These are phyloP conservation scores for Cercis canadensis DNA, from an alignment of 306 rosid species.

Conservation along the genomic window DNA sequence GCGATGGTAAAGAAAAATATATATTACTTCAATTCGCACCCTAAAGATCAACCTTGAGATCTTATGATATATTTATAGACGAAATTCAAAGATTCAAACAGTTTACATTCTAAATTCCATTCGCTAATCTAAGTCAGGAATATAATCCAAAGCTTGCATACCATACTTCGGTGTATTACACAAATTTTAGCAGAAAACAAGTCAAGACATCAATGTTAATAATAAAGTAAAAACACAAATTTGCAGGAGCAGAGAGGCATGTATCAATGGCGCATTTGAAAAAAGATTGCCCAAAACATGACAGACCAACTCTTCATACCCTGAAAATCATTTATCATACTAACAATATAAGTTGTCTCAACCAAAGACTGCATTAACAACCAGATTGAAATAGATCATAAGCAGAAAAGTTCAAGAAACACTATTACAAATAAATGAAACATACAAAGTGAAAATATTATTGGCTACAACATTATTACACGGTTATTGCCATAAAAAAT, in stretches of 20 bases:
- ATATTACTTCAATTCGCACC: conserved; percentile 1
- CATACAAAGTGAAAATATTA: neutral
- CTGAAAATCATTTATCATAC: neutral
- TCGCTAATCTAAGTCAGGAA: neutral
- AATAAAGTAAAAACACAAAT: neutral
- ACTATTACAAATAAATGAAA: neutral
- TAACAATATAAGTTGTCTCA: neutral
- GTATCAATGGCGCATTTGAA: neutral
- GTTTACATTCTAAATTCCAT: neutral
- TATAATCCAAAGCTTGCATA: neutral
- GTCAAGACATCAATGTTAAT: neutral
- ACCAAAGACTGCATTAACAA: neutral
- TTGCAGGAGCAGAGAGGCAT: neutral
- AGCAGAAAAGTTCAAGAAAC: neutral
- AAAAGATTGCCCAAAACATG: neutral
- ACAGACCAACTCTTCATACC: neutral
- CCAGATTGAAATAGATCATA: neutral
- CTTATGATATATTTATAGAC: neutral
- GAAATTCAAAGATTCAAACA: neutral
- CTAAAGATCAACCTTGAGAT: conserved; percentile 5
- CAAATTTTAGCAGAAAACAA: neutral
- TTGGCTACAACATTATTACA: neutral
- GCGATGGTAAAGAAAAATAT: conserved; percentile 28
- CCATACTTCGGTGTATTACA: neutral
- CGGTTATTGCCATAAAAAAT: neutral